Percentiles rank a stretch among this genome's conserved stretches.
phyloP scores from a whole-genome alignment of 2,329 filamentous ascomycete genomes.

The Penicillium sp. region DNA sequence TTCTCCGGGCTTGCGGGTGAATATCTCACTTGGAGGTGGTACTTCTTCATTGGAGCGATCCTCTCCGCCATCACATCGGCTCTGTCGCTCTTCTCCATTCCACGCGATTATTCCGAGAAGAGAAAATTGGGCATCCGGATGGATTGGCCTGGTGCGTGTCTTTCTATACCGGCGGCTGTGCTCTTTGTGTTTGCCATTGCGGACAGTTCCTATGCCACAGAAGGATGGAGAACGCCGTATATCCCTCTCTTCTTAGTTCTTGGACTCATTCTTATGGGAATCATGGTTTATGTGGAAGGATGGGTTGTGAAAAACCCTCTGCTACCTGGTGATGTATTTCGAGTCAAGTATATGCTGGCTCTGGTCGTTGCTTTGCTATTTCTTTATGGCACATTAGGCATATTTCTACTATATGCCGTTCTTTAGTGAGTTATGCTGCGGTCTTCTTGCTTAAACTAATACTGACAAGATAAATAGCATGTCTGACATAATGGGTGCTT shows the following conservation, averaged over 20 bases:
- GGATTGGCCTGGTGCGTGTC: conserved; percentile 65
- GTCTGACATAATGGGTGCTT: conserved; percentile 57
- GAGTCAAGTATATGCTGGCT: conserved; percentile 65
- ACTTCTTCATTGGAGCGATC: conserved; percentile 65
- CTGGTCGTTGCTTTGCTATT: conserved; percentile 62
- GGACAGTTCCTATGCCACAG: conserved; percentile 65
- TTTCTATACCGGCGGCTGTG: conserved; percentile 64
- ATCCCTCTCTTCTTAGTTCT: conserved; percentile 64
- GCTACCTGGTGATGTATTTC: conserved; percentile 68
- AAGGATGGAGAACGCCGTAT: conserved; percentile 72
- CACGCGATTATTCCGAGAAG: conserved; percentile 39
- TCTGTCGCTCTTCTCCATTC: conserved; percentile 50
- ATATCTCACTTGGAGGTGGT: conserved; percentile 62
- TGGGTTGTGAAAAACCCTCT: conserved; percentile 68
- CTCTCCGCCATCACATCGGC: conserved; percentile 48
- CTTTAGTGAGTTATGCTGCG: conserved; percentile 55
- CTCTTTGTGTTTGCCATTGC: conserved; percentile 74
- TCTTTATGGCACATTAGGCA: conserved; percentile 65
- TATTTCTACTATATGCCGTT: conserved; percentile 68
- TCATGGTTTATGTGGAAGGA: conserved; percentile 68
- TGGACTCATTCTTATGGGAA: conserved; percentile 59
- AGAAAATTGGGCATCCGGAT: conserved; percentile 52
- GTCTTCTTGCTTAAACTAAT: no score
- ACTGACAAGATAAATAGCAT: conserved; percentile 47
- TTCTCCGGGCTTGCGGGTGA: conserved; percentile 59